Evolutionary conservation across 768 basidiomycete genomes (phyloP).

Genomic region (Hypholoma fasciculare): DNA sequence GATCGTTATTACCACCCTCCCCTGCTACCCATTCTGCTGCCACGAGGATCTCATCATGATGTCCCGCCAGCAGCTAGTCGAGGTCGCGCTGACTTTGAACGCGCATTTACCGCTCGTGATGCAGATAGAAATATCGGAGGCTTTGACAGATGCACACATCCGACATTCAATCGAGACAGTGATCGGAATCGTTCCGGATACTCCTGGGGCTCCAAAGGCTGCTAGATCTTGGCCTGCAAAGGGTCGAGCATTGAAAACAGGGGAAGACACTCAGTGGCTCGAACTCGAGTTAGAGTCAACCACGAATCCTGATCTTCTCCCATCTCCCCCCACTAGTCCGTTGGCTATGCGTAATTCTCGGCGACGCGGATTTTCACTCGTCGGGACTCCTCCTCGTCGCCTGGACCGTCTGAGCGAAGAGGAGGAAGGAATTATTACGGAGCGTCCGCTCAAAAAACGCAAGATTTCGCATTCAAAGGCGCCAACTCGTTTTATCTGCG

Average conservation of each 20-base stretch:
- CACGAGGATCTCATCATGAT: conserved; percentile 73
- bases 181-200: conserved; percentile 51
- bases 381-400: conserved; percentile 15
- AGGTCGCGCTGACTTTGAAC: conserved; percentile 57
- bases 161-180: conserved; percentile 57
- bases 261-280: conserved; percentile 4
- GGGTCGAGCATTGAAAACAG: neutral
- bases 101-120: conserved; percentile 50
- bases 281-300: conserved; percentile 6
- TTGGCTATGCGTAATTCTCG: conserved; percentile 27
- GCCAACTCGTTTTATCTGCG: conserved; percentile 9
- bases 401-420: conserved; percentile 23
- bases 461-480: conserved; percentile 12
- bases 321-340: conserved; percentile 37
- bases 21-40: conserved; percentile 65
- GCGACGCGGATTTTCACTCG: conserved; percentile 13
- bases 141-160: conserved; percentile 39
- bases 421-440: conserved; percentile 18
- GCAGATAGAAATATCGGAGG: conserved; percentile 41
- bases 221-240: conserved; percentile 15
- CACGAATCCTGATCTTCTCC: neutral
- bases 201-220: conserved; percentile 39
- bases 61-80: conserved; percentile 51
- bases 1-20: conserved; percentile 63
- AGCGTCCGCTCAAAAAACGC: conserved; percentile 22